Percentiles rank a stretch among this genome's conserved stretches.
Evolutionary conservation across 768 basidiomycete genomes (phyloP).

Genomic region (Mycena olivaceomarginata): DNA sequence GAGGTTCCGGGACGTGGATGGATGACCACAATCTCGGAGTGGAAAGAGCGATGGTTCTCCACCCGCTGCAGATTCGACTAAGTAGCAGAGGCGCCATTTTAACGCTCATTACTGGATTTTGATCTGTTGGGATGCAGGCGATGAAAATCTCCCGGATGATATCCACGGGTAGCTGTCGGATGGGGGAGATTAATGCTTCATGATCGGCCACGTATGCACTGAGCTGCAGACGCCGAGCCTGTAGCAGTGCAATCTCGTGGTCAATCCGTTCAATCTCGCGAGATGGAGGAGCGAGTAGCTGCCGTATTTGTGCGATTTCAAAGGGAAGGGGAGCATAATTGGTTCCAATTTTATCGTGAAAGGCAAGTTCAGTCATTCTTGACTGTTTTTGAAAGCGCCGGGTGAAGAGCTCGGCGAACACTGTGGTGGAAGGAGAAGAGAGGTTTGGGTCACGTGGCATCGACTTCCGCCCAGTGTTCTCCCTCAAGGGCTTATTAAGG

Average conservation of each 20-base stretch:
- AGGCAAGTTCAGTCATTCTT: too few species aligned
- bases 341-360: not conserved
- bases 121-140: constrained; percentile 33
- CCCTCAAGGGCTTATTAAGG: too few species aligned
- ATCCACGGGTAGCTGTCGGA: constrained; percentile 12
- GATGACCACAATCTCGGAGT: constrained; percentile 53
- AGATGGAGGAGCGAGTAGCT: not conserved
- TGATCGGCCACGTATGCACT: not conserved
- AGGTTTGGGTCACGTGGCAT: not conserved
- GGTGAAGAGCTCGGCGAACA: too few species aligned
- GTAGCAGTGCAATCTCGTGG: constrained; percentile 4
- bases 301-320: not conserved
- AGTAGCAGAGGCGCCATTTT: constrained; percentile 51
- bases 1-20: constrained; percentile 31
- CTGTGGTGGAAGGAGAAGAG: too few species aligned
- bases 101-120: constrained; percentile 36
- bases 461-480: too few species aligned
- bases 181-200: constrained; percentile 21
- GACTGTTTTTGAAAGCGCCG: too few species aligned
- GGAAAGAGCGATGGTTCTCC: constrained; percentile 48
- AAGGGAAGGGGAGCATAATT: constrained; percentile 4
- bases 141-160: constrained; percentile 26
- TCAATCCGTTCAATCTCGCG: constrained; percentile 8
- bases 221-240: not conserved
- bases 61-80: constrained; percentile 52